Conservation (phyloP, 108 stramenopile species). For the Epithemia pelagica region DNA sequence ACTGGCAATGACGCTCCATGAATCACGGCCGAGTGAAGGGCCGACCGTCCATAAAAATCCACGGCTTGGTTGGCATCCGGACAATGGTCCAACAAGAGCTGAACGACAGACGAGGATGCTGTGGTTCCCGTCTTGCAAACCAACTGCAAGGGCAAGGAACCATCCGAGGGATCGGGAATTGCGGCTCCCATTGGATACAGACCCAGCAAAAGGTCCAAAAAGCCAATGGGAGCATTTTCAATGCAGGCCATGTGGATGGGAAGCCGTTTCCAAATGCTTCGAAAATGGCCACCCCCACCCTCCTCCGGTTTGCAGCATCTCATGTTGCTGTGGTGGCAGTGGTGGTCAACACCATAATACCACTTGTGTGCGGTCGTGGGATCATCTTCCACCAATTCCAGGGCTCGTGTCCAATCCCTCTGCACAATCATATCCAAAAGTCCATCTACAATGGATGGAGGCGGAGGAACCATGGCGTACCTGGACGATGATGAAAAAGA, state of each 20-base stretch:
- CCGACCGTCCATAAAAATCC: background rate
- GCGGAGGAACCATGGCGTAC: background rate
- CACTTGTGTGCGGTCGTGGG: background rate
- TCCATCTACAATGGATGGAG: background rate
- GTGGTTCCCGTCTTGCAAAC: background rate
- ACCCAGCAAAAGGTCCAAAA: background rate
- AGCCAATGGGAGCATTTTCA: background rate
- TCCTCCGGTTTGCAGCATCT: too few species aligned
- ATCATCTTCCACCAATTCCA: background rate
- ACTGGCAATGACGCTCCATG: background rate
- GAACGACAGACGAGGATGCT: background rate
- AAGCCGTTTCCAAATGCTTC: background rate
- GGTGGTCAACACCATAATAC: background rate
- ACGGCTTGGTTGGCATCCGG: background rate
- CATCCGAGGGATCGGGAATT: background rate
- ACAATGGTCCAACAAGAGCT: background rate
- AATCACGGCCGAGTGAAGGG: background rate
- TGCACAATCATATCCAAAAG: background rate
- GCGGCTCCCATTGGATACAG: background rate
- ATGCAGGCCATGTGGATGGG: background rate
- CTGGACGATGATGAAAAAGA: too few species aligned
- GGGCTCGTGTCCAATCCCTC: background rate
- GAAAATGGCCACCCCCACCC: background rate
- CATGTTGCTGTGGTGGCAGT: too few species aligned
- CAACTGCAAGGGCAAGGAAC: background rate